Percentiles rank a stretch among this genome's conserved stretches.
Conservation (phyloP, 2,329 filamentous ascomycete species). For the Diaporthe sp. region DNA sequence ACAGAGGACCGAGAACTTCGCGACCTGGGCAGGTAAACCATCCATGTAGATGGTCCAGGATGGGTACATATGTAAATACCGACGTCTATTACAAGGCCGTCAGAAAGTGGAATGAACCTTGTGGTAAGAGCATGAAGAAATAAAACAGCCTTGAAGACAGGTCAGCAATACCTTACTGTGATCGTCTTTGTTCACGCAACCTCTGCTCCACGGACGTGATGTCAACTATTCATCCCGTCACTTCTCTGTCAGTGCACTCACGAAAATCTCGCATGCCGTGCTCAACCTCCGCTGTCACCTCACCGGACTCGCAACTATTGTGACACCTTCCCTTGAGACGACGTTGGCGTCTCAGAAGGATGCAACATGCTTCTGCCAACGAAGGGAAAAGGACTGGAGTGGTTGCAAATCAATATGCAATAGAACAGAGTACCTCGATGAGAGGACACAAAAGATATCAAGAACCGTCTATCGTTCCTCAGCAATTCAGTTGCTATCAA, state of each 20-base stretch:
- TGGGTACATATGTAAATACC: not conserved
- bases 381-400: accelerated
- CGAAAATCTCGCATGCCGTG: too few relatives aligned
- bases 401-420: not conserved
- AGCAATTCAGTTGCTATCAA: not conserved
- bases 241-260: too few relatives aligned
- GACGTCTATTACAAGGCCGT: not conserved
- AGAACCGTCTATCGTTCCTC: not conserved
- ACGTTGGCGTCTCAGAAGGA: not conserved
- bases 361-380: not conserved
- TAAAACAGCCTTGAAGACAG: not conserved
- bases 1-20: not conserved
- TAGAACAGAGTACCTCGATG: not conserved
- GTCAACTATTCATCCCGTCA: too few relatives aligned
- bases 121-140: not conserved
- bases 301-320: too few relatives aligned
- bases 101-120: not conserved
- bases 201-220: too few relatives aligned
- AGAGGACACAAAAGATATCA: not conserved
- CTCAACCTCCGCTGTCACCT: too few relatives aligned
- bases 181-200: too few relatives aligned
- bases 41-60: not conserved
- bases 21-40: not conserved
- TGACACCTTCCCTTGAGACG: not conserved
- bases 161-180: not conserved